Percentiles rank a stretch among this genome's conserved stretches.
phyloP scores from a whole-genome alignment of 805 yeast species.

The Barnettozyma populi region DNA sequence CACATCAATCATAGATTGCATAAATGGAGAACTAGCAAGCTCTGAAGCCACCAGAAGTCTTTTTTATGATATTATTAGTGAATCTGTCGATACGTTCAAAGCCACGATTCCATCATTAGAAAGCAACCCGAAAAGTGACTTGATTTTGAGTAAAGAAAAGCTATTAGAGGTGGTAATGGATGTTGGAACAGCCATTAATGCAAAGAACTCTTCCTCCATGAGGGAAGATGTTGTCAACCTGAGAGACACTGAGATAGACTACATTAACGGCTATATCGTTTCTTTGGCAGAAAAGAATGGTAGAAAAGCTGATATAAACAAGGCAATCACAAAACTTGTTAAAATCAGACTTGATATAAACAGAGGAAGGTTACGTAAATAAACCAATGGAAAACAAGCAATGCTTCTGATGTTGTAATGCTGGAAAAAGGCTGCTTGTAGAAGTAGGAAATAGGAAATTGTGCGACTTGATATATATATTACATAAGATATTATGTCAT shows the following conservation, averaged over 20 bases:
- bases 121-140: slow-evolving; percentile 18
- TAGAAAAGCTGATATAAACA: slow-evolving; percentile 28
- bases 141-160: slow-evolving; percentile 26
- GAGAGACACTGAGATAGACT: slow-evolving; percentile 70
- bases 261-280: slow-evolving; percentile 77
- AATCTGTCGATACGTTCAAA: slow-evolving; percentile 28
- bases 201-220: slow-evolving; percentile 49
- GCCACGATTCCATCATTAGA: slow-evolving; percentile 27
- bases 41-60: slow-evolving; percentile 35
- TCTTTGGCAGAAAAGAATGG: slow-evolving; percentile 44
- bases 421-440: too few species aligned
- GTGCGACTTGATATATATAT: too few species aligned
- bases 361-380: slow-evolving; percentile 6
- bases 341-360: slow-evolving; percentile 27
- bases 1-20: slow-evolving; percentile 71
- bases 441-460: too few species aligned
- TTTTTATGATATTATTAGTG: slow-evolving; percentile 30
- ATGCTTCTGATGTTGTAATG: too few species aligned
- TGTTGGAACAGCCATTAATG: slow-evolving; percentile 41
- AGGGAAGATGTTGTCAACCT: slow-evolving; percentile 48
- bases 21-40: slow-evolving; percentile 69
- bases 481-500: not conserved
- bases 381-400: not conserved
- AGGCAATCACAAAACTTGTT: slow-evolving; percentile 29
- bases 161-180: slow-evolving; percentile 33